Conservation (phyloP, 805 yeast species). For the Starmerella lactis-condensi region DNA sequence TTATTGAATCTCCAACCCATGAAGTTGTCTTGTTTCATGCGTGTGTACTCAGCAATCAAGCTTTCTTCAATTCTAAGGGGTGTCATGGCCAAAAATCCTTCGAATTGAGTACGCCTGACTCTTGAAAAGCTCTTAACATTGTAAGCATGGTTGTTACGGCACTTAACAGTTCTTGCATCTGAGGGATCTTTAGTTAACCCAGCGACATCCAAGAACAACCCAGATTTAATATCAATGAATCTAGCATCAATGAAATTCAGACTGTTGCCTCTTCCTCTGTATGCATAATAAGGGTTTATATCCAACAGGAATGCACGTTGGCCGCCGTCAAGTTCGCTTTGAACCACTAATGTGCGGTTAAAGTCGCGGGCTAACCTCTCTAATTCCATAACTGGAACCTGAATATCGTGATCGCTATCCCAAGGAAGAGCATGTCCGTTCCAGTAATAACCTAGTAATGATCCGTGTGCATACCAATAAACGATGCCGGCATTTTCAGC, state of each 20-base stretch:
- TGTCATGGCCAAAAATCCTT: slow-evolving; percentile 34
- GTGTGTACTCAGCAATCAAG: slow-evolving; percentile 25
- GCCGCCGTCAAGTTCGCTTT: slow-evolving; percentile 29
- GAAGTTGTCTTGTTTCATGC: slow-evolving; percentile 12
- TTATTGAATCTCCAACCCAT: slow-evolving; percentile 14
- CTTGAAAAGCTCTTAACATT: slow-evolving; percentile 32
- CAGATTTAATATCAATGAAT: slow-evolving; percentile 42
- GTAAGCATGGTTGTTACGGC: slow-evolving; percentile 42
- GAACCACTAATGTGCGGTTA: slow-evolving; percentile 29
- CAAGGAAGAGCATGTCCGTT: slow-evolving; percentile 36
- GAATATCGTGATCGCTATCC: slow-evolving; percentile 35
- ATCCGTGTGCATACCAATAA: slow-evolving; percentile 34
- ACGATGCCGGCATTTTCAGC: slow-evolving; percentile 27
- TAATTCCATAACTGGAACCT: slow-evolving; percentile 33
- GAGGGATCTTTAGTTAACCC: slow-evolving; percentile 26
- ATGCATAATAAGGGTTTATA: slow-evolving; percentile 32
- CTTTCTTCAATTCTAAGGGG: slow-evolving; percentile 27
- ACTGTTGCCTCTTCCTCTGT: slow-evolving; percentile 33
- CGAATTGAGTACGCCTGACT: slow-evolving; percentile 36
- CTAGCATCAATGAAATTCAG: slow-evolving; percentile 36
- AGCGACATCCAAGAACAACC: slow-evolving; percentile 39
- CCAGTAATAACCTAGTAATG: slow-evolving; percentile 33
- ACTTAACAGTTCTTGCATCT: slow-evolving; percentile 21
- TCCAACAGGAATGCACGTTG: slow-evolving; percentile 31
- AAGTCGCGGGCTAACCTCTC: slow-evolving; percentile 29